These are phyloP conservation scores for Leucocoprinus sp. DNA, from an alignment of 768 basidiomycete genomes.

Conservation along the genomic window DNA sequence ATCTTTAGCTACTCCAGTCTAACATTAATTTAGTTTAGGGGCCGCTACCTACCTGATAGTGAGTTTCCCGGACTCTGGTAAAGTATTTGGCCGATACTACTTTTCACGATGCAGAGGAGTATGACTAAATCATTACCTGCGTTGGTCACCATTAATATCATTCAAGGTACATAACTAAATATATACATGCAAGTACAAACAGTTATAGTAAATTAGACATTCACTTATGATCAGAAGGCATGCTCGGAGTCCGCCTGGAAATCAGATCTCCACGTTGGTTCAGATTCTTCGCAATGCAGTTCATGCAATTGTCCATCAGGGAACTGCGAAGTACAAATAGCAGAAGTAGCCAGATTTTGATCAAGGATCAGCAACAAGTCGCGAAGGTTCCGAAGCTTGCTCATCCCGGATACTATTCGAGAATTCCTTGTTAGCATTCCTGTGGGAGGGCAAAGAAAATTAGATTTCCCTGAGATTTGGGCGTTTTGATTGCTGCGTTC, in stretches of 20 bases:
- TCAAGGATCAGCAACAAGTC: conserved; percentile 5
- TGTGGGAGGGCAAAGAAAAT: neutral
- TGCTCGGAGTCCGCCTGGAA: neutral
- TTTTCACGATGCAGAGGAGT: too few species aligned
- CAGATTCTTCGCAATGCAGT: neutral
- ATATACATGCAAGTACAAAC: too few species aligned
- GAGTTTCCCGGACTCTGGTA: too few species aligned
- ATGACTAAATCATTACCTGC: too few species aligned
- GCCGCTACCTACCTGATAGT: too few species aligned
- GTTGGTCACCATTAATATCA: too few species aligned
- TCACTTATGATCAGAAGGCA: neutral
- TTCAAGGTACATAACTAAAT: too few species aligned
- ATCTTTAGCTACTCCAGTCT: too few species aligned
- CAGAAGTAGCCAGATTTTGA: neutral
- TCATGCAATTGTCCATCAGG: neutral
- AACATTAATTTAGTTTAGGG: too few species aligned
- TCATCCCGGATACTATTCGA: conserved; percentile 5
- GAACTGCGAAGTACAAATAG: neutral
- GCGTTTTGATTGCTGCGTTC: neutral
- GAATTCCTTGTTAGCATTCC: neutral
- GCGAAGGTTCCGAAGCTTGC: conserved; percentile 1
- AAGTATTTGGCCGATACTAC: too few species aligned
- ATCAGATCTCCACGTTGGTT: neutral
- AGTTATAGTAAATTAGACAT: too few species aligned
- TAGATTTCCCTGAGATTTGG: neutral